phyloP scores from a whole-genome alignment of 2,329 filamentous ascomycete species.

The Monosporascus sp. region DNA sequence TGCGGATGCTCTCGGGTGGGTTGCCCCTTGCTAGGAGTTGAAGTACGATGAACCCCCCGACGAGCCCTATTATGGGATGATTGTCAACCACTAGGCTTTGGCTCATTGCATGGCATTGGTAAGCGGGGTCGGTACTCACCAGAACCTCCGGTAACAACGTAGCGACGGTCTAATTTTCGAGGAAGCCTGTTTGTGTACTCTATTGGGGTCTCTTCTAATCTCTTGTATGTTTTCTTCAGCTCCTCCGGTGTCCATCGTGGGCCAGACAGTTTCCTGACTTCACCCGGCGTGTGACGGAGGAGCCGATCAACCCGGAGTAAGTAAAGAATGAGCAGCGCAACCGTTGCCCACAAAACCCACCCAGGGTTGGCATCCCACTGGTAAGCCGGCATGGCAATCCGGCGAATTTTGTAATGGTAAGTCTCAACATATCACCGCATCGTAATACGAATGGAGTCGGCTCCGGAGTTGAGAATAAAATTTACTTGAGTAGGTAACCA shows the following conservation, averaged over 20 bases:
- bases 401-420: too few species aligned
- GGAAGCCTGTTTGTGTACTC: slow-evolving; percentile 35
- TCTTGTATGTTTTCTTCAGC: slow-evolving; percentile 30
- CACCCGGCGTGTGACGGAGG: slow-evolving; percentile 31
- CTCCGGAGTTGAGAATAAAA: too few species aligned
- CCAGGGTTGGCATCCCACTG: background rate
- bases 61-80: slow-evolving; percentile 37
- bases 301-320: slow-evolving; percentile 32
- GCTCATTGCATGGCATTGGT: background rate
- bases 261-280: slow-evolving; percentile 26
- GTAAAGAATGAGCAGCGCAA: slow-evolving; percentile 23
- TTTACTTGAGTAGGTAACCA: too few species aligned
- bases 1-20: slow-evolving; percentile 43
- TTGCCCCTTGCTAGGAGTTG: slow-evolving; percentile 50
- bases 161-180: slow-evolving; percentile 34
- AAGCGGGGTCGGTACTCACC: slow-evolving; percentile 26
- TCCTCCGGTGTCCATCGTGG: slow-evolving; percentile 32
- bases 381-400: background rate
- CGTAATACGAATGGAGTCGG: too few species aligned
- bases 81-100: background rate
- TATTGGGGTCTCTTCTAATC: slow-evolving; percentile 30
- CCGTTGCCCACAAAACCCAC: background rate
- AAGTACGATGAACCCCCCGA: slow-evolving; percentile 49
- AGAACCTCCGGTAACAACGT: slow-evolving; percentile 42
- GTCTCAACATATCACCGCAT: too few species aligned